A percentile compares a stretch with the other conserved stretches of the same genome.
These are phyloP conservation scores for Eucalyptus erythrocorys DNA, from an alignment of 345 rosid genomes.

Conservation along the genomic window DNA sequence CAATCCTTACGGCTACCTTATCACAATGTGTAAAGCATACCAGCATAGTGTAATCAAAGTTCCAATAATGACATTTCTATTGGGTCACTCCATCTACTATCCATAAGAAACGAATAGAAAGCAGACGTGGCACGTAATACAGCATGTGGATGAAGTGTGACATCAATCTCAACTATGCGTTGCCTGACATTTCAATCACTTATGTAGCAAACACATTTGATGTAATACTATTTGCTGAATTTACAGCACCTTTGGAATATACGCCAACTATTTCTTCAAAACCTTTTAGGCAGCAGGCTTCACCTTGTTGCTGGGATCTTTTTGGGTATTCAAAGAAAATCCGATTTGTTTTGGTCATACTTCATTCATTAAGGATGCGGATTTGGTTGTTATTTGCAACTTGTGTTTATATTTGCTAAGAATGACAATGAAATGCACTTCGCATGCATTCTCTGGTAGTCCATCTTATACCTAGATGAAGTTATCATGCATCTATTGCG, in stretches of 20 bases:
- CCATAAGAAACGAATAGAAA: background rate
- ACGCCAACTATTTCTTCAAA: background rate
- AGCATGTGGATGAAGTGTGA: background rate
- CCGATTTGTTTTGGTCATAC: background rate
- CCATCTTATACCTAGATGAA: background rate
- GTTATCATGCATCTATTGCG: background rate
- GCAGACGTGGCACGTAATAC: background rate
- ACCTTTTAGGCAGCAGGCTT: background rate
- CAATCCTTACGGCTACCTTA: background rate
- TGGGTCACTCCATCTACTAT: background rate
- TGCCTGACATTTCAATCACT: background rate
- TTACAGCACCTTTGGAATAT: background rate
- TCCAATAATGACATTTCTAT: background rate
- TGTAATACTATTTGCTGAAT: background rate
- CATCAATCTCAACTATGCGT: background rate
- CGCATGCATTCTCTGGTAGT: background rate
- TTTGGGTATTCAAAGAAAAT: background rate
- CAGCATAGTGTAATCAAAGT: background rate
- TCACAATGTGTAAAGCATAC: background rate
- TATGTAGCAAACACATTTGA: background rate
- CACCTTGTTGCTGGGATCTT: background rate
- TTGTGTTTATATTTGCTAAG: background rate
- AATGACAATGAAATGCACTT: background rate
- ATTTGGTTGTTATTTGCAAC: background rate
- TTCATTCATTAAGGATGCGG: background rate